Base-by-base conservation (phyloP, 805 yeast genomes). In the Yamadazyma akitaensis region DNA sequence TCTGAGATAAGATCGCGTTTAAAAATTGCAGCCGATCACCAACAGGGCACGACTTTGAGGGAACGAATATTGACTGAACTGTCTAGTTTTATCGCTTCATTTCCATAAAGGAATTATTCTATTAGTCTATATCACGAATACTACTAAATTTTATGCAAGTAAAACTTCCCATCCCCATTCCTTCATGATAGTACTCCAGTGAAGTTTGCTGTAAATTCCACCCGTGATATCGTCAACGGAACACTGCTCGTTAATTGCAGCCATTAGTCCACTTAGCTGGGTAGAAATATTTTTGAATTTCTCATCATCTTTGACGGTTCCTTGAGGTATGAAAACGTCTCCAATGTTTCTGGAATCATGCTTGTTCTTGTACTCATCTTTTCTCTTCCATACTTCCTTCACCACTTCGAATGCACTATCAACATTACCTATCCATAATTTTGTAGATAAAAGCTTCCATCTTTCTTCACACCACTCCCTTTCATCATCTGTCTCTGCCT, bases 161-260 rank as follows among this genome's bases (percentile, higher is more conserved):
- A 83, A 60, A 9, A 84, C 84, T 58, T 84, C 88, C 87, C 88
- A 82, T 0, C 82, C 81, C 88, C 89, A 83, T 52, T 84, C 88
- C 54, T 77, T 75, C 88, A 84, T 84, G 13, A 84, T 80, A 0
- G 78, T 66, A 46, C 81, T 77, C 89, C 89, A 84, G 60, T 84
- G 88, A 6, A 81, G 63, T 65, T 77, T 70, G 26, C 79, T 72
- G 40, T 68, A 65, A 36, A 80, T 67, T 1, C 76, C 76, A 31
- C 67, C 69, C 25, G 51, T 53, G 16, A 60, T 53, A 30, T 68
- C 72, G 12, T 66, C 67, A 11, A 66, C 51, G 9, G 56, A 56
- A n/a, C 56, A 57, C 11, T 64, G 62, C 32, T 60, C 68, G 44
- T 62, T 66, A 17, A 63, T 56, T 31, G 69, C 74, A 24, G 74